Percentiles rank a stretch among this genome's conserved stretches.
Evolutionary conservation across 1,284 basidiomycete species (phyloP).

Genomic region (Cryptococcus neoformans): DNA sequence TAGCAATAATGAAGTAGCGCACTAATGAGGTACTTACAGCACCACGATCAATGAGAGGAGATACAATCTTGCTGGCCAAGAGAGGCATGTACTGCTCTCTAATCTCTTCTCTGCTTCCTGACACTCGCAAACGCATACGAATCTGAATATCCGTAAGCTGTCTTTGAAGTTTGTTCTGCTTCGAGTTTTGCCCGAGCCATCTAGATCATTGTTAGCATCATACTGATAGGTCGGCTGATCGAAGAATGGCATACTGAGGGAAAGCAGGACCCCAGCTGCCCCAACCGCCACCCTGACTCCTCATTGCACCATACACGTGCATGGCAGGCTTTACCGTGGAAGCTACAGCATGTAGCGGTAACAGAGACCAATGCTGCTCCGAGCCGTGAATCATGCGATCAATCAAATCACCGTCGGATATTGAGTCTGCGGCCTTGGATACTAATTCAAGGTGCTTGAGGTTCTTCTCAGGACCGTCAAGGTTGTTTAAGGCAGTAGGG

Average conservation of each 20-base stretch:
- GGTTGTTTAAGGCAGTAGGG: conserved; percentile 59
- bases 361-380: conserved; percentile 93
- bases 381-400: conserved; percentile 90
- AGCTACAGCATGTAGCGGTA: conserved; percentile 88
- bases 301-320: conserved; percentile 64
- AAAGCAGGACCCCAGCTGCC: conserved; percentile 67
- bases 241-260: conserved; percentile 63
- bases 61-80: conserved; percentile 72
- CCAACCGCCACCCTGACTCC: conserved; percentile 21
- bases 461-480: conserved; percentile 62
- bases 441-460: conserved; percentile 77
- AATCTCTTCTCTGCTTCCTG: conserved; percentile 83
- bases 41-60: conserved; percentile 64
- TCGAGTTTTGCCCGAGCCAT: conserved; percentile 97
- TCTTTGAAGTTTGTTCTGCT: conserved; percentile 74
- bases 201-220: conserved; percentile 49
- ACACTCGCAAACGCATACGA: conserved; percentile 89
- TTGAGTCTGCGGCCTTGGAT: conserved; percentile 80
- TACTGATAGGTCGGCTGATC: background rate
- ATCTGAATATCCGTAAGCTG: conserved; percentile 88
- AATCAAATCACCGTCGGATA: conserved; percentile 94
- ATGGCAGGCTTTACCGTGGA: conserved; percentile 85
- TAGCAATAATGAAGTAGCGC: background rate
- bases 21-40: conserved; percentile 26
- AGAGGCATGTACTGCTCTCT: conserved; percentile 87